Conservation (phyloP, 345 rosid species). For the Dipteronia dyeriana region DNA sequence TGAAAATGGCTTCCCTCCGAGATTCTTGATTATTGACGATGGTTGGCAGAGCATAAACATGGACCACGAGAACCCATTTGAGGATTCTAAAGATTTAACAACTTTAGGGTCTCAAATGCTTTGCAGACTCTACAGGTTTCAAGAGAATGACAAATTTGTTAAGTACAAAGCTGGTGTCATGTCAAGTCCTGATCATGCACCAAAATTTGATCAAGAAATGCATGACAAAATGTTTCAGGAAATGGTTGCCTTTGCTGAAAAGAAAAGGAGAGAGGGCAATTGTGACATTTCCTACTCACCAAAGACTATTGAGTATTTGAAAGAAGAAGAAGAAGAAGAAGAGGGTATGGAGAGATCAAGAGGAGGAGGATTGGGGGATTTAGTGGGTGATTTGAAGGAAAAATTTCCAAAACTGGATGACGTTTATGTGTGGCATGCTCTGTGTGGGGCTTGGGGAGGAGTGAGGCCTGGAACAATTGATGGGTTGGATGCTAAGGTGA, state of each 20-base stretch:
- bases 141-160: constrained; percentile 22
- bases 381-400: constrained; percentile 8
- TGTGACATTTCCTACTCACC: neutral
- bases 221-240: constrained; percentile 13
- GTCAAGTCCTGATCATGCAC: constrained; percentile 9
- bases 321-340: constrained; percentile 2
- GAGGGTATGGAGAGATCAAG: neutral
- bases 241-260: constrained; percentile 14
- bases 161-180: constrained; percentile 21
- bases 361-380: constrained; percentile 6
- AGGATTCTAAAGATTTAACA: constrained; percentile 19
- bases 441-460: constrained; percentile 37
- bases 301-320: constrained; percentile 13
- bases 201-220: constrained; percentile 18
- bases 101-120: constrained; percentile 21
- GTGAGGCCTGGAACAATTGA: constrained; percentile 20
- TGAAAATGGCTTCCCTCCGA: constrained; percentile 29
- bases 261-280: neutral
- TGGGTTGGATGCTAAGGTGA: constrained; percentile 16
- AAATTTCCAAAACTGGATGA: constrained; percentile 19
- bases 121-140: constrained; percentile 21
- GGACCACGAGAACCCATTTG: constrained; percentile 11
- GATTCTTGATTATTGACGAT: constrained; percentile 31
- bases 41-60: constrained; percentile 35
- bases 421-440: constrained; percentile 33